These are phyloP conservation scores for Naumovozyma dairenensis DNA, from an alignment of 805 yeast species.

Conservation along the genomic window DNA sequence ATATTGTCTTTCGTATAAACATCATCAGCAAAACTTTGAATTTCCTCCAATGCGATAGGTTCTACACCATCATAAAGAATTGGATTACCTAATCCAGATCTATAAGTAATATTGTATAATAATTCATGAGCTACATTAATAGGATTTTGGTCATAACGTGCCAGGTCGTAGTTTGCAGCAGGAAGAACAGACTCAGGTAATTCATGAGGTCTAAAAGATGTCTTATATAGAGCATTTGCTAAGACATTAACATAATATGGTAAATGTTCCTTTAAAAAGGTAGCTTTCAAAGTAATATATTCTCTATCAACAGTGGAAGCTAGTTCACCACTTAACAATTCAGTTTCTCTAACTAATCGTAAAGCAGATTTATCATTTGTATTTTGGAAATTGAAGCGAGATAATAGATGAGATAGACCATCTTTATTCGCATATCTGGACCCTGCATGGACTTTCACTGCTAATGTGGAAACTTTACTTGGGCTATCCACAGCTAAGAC, in stretches of 20 bases:
- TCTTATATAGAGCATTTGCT: slow-evolving; percentile 59
- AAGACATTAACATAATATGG: slow-evolving; percentile 87
- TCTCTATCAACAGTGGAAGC: slow-evolving; percentile 71
- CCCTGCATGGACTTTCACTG: slow-evolving; percentile 81
- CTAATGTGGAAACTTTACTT: slow-evolving; percentile 61
- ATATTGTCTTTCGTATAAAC: slow-evolving; percentile 65
- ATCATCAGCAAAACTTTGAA: slow-evolving; percentile 54
- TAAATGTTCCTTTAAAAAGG: slow-evolving; percentile 76
- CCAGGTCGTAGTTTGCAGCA: slow-evolving; percentile 54
- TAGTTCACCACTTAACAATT: slow-evolving; percentile 81
- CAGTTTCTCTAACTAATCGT: slow-evolving; percentile 89
- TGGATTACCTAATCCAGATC: slow-evolving; percentile 81
- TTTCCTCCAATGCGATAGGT: slow-evolving; percentile 49
- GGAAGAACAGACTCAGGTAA: slow-evolving; percentile 74
- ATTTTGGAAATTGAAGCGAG: slow-evolving; percentile 76
- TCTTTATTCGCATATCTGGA: slow-evolving; percentile 60
- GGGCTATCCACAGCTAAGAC: slow-evolving; percentile 48
- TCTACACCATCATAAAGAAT: slow-evolving; percentile 61
- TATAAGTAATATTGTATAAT: slow-evolving; percentile 72
- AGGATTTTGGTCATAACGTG: slow-evolving; percentile 42
- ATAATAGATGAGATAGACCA: slow-evolving; percentile 79
- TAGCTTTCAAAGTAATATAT: slow-evolving; percentile 65
- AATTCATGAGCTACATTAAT: slow-evolving; percentile 60
- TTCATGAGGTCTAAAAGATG: slow-evolving; percentile 78
- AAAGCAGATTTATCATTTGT: slow-evolving; percentile 77